Evolutionary conservation across 129 eudicot species (phyloP).

Genomic region (Glebionis coronaria): DNA sequence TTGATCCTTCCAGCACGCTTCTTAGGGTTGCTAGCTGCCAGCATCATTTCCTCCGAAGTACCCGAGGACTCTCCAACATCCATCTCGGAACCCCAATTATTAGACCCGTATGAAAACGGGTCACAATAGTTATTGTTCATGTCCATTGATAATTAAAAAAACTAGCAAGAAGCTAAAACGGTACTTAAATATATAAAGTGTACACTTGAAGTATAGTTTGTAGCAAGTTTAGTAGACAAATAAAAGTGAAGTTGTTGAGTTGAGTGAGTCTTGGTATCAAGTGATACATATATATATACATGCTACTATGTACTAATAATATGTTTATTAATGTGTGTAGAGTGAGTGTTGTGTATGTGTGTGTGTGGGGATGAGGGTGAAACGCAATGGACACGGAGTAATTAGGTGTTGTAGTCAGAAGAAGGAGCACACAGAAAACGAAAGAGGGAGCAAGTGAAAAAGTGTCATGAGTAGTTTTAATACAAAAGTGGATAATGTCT

Average conservation of each 20-base stretch:
- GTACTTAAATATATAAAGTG: too few species aligned
- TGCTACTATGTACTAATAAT: background rate
- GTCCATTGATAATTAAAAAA: background rate
- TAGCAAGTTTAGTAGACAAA: background rate
- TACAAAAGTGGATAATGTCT: conserved; percentile 30
- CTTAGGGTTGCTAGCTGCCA: conserved; percentile 67
- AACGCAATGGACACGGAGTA: conserved; percentile 24
- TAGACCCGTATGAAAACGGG: conserved; percentile 12
- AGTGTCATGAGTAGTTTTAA: background rate
- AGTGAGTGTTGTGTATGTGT: background rate
- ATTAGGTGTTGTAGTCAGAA: background rate
- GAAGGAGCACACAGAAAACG: conserved; percentile 23
- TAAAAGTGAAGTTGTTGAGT: background rate
- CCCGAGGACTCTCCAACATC: conserved; percentile 8
- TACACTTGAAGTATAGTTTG: too few species aligned
- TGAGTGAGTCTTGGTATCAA: conserved; percentile 3
- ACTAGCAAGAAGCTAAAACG: too few species aligned
- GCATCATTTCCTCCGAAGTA: conserved; percentile 31
- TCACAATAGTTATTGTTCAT: conserved; percentile 11
- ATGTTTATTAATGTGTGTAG: background rate
- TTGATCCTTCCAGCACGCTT: conserved; percentile 78
- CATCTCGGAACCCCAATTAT: conserved; percentile 14
- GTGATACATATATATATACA: background rate
- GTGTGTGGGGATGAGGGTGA: background rate
- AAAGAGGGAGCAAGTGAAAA: conserved; percentile 21